Evolutionary conservation across 1,284 basidiomycete genomes (phyloP).

Genomic region (Microbotryum silenes-acaulis): DNA sequence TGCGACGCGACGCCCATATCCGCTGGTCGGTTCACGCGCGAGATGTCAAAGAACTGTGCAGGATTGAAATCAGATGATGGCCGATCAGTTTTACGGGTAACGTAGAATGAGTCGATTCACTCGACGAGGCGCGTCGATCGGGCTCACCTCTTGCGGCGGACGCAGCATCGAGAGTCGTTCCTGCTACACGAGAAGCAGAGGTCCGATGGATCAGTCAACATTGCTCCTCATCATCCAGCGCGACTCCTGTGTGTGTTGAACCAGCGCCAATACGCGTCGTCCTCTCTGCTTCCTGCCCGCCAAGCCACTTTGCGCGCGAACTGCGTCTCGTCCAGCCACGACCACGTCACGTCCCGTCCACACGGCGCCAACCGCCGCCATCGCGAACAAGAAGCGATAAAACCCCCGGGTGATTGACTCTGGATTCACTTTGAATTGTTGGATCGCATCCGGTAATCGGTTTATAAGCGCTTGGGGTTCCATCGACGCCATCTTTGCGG

Average conservation of each 20-base stretch:
- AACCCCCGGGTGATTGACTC: neutral
- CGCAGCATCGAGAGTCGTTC: constrained; percentile 2
- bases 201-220: neutral
- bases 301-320: no score
- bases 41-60: constrained; percentile 6
- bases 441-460: constrained; percentile 4
- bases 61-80: neutral
- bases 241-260: no score
- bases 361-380: neutral
- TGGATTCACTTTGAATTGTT: constrained; percentile 2
- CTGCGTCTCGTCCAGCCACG: neutral
- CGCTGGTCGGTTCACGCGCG: neutral
- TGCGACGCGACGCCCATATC: constrained; percentile 4
- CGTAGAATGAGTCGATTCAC: no score
- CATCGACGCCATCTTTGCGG: neutral
- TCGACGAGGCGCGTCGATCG: no score
- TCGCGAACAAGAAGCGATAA: neutral
- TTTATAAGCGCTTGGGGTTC: constrained; percentile 7
- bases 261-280: no score
- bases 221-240: neutral
- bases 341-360: neutral
- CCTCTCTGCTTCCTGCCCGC: no score
- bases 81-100: neutral
- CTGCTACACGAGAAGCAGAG: constrained; percentile 4
- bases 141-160: constrained; percentile 10